Conservation (phyloP, 2,329 filamentous ascomycete species). For the Bipolaris cookei region DNA sequence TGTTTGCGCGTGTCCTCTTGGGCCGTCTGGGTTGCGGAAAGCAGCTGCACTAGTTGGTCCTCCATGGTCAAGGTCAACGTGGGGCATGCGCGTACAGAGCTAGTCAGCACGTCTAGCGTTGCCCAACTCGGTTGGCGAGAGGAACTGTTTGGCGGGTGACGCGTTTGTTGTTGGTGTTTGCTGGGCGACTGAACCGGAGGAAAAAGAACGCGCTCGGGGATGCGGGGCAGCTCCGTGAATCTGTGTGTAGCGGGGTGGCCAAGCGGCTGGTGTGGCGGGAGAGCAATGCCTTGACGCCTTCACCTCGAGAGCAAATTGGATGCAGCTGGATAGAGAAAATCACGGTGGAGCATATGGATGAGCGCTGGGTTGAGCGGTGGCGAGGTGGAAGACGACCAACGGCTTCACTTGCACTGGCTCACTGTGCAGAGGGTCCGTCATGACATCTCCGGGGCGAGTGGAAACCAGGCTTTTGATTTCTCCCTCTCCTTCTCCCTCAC, state of each 20-base stretch:
- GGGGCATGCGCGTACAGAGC: constrained; percentile 34
- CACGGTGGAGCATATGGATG: not conserved
- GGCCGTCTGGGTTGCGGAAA: constrained; percentile 82
- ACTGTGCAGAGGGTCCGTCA: constrained; percentile 1
- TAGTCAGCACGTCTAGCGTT: constrained; percentile 40
- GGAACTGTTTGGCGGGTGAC: constrained; percentile 18
- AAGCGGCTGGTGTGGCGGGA: constrained; percentile 7
- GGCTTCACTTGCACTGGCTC: not conserved
- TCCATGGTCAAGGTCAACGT: constrained; percentile 67
- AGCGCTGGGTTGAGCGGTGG: not conserved
- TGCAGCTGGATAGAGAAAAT: not conserved
- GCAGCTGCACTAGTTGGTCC: constrained; percentile 86
- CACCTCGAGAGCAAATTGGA: not conserved
- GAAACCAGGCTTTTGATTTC: constrained; percentile 1
- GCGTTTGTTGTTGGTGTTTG: constrained; percentile 31
- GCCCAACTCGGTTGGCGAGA: constrained; percentile 24
- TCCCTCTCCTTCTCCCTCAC: not conserved
- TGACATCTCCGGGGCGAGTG: constrained; percentile 7
- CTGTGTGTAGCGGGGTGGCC: constrained; percentile 17
- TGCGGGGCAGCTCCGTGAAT: constrained; percentile 35
- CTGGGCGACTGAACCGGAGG: constrained; percentile 22
- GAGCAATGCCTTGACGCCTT: not conserved
- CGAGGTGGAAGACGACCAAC: not conserved
- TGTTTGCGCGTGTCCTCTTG: constrained; percentile 79
- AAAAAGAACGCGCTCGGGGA: constrained; percentile 33